phyloP scores from a whole-genome alignment of 306 rosid genomes.

The Neltuma alba region DNA sequence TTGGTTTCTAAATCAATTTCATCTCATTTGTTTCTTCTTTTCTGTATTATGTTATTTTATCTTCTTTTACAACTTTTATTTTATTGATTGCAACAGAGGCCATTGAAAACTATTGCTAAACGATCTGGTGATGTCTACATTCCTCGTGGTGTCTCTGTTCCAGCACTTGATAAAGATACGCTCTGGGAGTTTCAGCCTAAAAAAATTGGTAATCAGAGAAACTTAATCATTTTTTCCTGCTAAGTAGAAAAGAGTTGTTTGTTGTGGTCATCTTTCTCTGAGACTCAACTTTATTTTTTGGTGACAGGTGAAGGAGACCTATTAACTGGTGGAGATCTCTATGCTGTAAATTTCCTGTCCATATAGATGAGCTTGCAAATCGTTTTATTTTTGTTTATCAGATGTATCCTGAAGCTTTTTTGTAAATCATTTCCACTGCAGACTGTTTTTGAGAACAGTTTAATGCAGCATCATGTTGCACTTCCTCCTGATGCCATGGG shows the following conservation, averaged over 20 bases:
- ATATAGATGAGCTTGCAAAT: conserved; percentile 30
- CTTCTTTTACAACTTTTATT: conserved; percentile 1
- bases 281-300: conserved; percentile 30
- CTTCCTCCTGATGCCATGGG: conserved; percentile 99
- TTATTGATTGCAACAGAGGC: conserved; percentile 61
- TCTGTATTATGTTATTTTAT: not conserved
- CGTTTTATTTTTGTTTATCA: conserved; percentile 1
- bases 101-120: conserved; percentile 95
- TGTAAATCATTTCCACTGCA: conserved; percentile 46
- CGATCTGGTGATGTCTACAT: conserved; percentile 96
- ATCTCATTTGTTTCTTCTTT: not conserved
- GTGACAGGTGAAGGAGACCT: conserved; percentile 90
- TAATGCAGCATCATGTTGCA: conserved; percentile 88
- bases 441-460: conserved; percentile 90
- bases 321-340: conserved; percentile 93
- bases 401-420: conserved; percentile 29
- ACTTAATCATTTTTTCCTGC: not conserved
- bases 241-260: not conserved
- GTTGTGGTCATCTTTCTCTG: conserved; percentile 10
- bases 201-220: conserved; percentile 63
- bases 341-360: conserved; percentile 73
- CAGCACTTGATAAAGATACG: conserved; percentile 93
- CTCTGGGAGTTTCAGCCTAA: conserved; percentile 98
- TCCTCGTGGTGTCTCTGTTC: conserved; percentile 97
- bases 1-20: conserved; percentile 3